phyloP scores from a whole-genome alignment of 2,329 filamentous ascomycete genomes.

The Sarocladiaceae sp. region DNA sequence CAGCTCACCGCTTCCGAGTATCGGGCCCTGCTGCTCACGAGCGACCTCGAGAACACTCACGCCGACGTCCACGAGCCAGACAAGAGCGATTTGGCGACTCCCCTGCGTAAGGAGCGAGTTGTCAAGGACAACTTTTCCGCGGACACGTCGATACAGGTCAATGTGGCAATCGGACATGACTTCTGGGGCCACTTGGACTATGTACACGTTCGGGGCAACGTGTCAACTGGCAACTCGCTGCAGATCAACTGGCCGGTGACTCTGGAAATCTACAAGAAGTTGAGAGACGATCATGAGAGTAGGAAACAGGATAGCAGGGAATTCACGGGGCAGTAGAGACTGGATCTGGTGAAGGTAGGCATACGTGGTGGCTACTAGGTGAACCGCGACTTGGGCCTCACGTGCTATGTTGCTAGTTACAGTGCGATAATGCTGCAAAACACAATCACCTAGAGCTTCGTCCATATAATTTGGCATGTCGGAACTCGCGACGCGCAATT shows the following conservation, averaged over 20 bases:
- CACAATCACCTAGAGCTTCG: too few relatives aligned
- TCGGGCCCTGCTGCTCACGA: too few relatives aligned
- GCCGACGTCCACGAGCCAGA: background rate
- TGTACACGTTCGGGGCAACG: background rate
- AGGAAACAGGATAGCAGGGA: too few relatives aligned
- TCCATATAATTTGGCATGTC: too few relatives aligned
- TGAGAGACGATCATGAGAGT: too few relatives aligned
- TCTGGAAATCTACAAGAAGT: background rate
- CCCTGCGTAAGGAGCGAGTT: background rate
- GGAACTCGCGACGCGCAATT: too few relatives aligned
- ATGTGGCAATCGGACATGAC: background rate
- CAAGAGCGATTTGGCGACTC: background rate
- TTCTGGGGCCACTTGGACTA: background rate
- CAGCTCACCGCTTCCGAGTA: background rate
- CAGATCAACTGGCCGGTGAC: background rate
- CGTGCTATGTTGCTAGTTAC: too few relatives aligned
- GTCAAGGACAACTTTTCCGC: background rate
- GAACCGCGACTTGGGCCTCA: too few relatives aligned
- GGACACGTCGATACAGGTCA: background rate
- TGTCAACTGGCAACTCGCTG: background rate
- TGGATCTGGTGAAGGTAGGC: too few relatives aligned
- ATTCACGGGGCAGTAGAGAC: too few relatives aligned
- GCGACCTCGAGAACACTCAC: background rate
- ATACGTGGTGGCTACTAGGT: too few relatives aligned
- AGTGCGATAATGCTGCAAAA: too few relatives aligned